Conservation (phyloP, 1,139 yeast species). For the Entelexis sorbosivorans region DNA sequence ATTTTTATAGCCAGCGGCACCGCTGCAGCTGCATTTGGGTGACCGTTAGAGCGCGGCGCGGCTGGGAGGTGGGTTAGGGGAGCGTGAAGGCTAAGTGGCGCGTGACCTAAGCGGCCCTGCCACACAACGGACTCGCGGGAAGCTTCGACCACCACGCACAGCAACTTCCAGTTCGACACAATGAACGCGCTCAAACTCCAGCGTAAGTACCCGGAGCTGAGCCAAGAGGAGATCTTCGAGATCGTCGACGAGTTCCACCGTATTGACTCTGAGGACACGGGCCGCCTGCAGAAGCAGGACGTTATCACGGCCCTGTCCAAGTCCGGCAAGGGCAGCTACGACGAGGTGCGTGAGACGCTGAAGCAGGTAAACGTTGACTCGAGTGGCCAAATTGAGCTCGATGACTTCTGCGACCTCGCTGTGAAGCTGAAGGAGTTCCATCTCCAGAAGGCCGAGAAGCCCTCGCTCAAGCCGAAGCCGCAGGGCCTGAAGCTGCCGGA, state of each 20-base stretch:
- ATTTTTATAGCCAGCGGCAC: background rate
- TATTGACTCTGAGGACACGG: constrained; percentile 83
- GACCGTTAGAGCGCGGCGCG: background rate
- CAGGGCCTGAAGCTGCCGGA: constrained; percentile 22
- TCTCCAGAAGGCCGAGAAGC: constrained; percentile 15
- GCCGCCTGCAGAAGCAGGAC: constrained; percentile 89
- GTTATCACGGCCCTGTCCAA: constrained; percentile 76
- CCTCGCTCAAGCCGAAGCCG: constrained; percentile 23
- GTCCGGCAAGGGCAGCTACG: constrained; percentile 72
- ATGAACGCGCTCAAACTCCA: constrained; percentile 52
- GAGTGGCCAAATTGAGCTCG: constrained; percentile 91
- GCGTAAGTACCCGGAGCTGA: constrained; percentile 75
- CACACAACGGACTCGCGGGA: constrained; percentile 1
- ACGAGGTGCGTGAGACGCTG: constrained; percentile 85
- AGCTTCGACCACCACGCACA: background rate
- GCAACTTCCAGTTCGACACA: background rate
- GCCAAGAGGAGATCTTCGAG: constrained; percentile 74
- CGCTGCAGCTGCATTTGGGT: background rate
- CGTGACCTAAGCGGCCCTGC: constrained; percentile 3
- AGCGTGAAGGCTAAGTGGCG: background rate
- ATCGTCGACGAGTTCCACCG: constrained; percentile 67
- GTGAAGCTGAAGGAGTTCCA: constrained; percentile 31
- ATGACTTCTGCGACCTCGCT: constrained; percentile 77
- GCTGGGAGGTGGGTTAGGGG: constrained; percentile 1
- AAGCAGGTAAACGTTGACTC: constrained; percentile 90